Evolutionary conservation across 2,329 filamentous ascomycete genomes (phyloP), one percentile per base, ranked within the genome.

Genomic region (Ceratocystiopsis brevicomis): DNA sequence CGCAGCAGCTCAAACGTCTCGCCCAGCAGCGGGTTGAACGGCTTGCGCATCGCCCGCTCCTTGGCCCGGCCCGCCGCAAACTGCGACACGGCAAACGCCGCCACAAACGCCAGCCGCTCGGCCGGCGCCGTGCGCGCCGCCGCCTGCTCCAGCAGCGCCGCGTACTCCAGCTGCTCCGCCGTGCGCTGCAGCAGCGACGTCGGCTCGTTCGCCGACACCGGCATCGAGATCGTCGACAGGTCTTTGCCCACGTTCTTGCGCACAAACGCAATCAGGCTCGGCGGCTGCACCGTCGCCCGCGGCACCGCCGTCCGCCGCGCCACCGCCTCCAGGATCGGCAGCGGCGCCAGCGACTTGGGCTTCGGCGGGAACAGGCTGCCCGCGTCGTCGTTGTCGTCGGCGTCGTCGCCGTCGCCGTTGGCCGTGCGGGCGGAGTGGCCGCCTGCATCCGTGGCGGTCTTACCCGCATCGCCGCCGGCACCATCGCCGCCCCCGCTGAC

Each of bases 161-260:
- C 81, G 59, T 98, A 96, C 58, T 98, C 90, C 40, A 96, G 61
- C 54, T 88, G 81, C 59, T 98, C 90, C 0, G 88, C 81, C 4
- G 87, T 71, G 47, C 88, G 80, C 58, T 98, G 90, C 6, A 96
- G 67, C 12, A 93, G 64, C 0, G 88, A 95, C 1, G 78, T 74
- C 0, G 90, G 90, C 57, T 98, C 90, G 59, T 98, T 98, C 19
- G 88, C 79, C 5, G 88, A 93, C 1, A 95, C 90, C 0, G 90
- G 90, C 88, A 96, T 96, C 40, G 85, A 87, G 50, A 98, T 93
- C 3, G 86, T 92, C 47, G 85, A 94, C 40, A 98, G 67, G 59
- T 98, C 90, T 60, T 98, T 98, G 56, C 90, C 90, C 11, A 96
- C 90, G 53, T 98, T 98, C 61, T 96, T 98, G 51, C 90, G 78